These are phyloP conservation scores for Ilyonectria sp. DNA, from an alignment of 2,329 filamentous ascomycete species.

Conservation along the genomic window DNA sequence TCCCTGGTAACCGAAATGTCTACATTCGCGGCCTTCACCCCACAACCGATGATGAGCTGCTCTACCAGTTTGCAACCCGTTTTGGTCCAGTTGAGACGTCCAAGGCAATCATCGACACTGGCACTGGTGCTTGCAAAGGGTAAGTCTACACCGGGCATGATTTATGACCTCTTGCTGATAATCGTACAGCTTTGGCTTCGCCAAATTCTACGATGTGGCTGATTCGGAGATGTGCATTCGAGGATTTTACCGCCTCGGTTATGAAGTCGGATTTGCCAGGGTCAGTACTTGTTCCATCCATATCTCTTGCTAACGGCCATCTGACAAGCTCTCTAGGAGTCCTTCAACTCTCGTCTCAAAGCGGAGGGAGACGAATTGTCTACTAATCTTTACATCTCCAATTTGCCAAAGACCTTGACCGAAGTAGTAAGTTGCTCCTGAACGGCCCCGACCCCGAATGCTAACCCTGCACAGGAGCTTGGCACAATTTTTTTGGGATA, in stretches of 20 bases:
- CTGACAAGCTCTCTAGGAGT: conserved; percentile 75
- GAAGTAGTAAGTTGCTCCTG: conserved; percentile 78
- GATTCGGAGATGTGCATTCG: conserved; percentile 97
- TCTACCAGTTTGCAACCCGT: conserved; percentile 85
- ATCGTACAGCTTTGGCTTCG: conserved; percentile 87
- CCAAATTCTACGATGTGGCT: conserved; percentile 90
- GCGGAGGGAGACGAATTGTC: conserved; percentile 91
- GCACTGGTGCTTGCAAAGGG: conserved; percentile 97
- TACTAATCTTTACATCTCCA: conserved; percentile 98
- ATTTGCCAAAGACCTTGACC: conserved; percentile 91
- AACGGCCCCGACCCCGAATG: background rate
- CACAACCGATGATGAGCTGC: conserved; percentile 92
- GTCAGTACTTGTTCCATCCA: conserved; percentile 63
- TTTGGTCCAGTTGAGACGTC: conserved; percentile 97
- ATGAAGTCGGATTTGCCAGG: conserved; percentile 97
- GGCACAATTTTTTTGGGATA: conserved; percentile 84
- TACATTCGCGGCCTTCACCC: conserved; percentile 98
- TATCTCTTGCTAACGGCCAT: background rate
- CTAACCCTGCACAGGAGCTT: conserved; percentile 70
- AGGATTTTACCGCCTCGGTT: conserved; percentile 93
- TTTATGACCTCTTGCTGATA: conserved; percentile 26
- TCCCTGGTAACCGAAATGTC: conserved; percentile 93
- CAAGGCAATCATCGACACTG: conserved; percentile 97
- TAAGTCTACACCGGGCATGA: conserved; percentile 59
- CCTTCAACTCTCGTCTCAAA: conserved; percentile 98